Base-by-base conservation (phyloP, 2,329 filamentous ascomycete genomes). In the Penicillium sp. region DNA sequence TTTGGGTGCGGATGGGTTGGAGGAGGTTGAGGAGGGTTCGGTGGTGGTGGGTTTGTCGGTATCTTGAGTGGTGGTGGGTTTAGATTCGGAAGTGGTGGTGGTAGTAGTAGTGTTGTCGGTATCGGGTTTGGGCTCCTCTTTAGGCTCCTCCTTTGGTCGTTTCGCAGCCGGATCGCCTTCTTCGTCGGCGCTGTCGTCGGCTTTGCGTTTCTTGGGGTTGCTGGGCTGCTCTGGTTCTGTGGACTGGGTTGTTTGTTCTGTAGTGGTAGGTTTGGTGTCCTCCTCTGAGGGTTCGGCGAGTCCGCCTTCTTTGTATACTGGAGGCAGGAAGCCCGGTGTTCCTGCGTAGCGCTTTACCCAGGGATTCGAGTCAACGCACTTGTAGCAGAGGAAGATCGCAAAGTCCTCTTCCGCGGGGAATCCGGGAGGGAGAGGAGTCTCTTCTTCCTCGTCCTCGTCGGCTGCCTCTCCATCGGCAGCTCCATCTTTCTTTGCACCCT, bases 341-440 rank as follows among this genome's bases (percentile, higher is more conserved):
- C 85, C 85, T 6, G 87, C 89, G 64, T 97, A 97, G 56, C 77
- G 76, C 72, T 91, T 94, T 67, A 97, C 84, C 93, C 93, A 98
- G 0, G 89, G 87, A 59, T 89, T 81, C 1, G 88, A 81, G 35
- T 90, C 83, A 12, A 95, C 79, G 60, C 93, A 98, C 65, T 95
- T 94, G 74, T 93, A 95, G 74, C 93, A 98, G 33, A 98, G 97
- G 85, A 26, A 84, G 81, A 46, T 94, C 88, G 57, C n/a, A n/a
- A 98, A 98, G 26, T 85, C 82, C 24, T 95, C 88, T 60, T 97
- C 91, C 0, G 78, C 76, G 0, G 93, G 93, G 58, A 98, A 98
- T 1, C 88, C 88, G 0, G 85, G 81, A 0, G 91, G 91, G 48
- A 88, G 74, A n/a, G n/a, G n/a, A n/a, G n/a, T n/a, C 1, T 88